Evolutionary conservation across 345 rosid genomes (phyloP), one percentile per base, ranked within the genome.

Genomic region (Balakata baccata): DNA sequence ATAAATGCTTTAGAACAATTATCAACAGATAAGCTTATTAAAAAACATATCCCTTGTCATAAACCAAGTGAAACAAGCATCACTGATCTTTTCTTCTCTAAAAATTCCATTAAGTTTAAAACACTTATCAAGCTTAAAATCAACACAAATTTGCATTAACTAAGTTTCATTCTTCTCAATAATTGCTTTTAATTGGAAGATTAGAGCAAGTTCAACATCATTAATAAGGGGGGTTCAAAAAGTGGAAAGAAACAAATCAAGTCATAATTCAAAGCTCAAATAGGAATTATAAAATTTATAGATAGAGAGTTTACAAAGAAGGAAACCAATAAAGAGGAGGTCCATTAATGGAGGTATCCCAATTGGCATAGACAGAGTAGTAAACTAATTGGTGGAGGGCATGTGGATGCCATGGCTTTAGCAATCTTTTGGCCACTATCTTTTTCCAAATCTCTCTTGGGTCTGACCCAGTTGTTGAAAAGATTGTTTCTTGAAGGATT

Each of bases 291-390:
- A 20, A 1, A 29, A 54, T n/a, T 14, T 38, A 66, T 74, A 75
- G 61, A 29, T 37, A 62, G 67, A 18, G 53, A 61, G 61, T 54
- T 77, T 84, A 94, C 98, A 65, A 74, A 71, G 92, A 85, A 83
- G 98, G 98, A 81, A 94, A 92, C 89, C 93, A 90, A 71, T 88
- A 94, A 78, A 77, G 95, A 79, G 97, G 91, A 71, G 90, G 97
- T 10, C 97, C 97, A 37, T 77, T 72, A 69, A 47, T 5, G 66
- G 92, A 85, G 47, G 80, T 69, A 73, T 94, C 95, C 98, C 97
- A 92, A 14, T 77, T 60, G 3, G 84, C 78, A 75, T 92, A 94
- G 18, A 86, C 86, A 72, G 89, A 80, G 84, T 90, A 84, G 78
- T 87, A 94, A 14, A 94, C 52, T 66, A 89, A 87, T 62, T 90